These are phyloP conservation scores for Saccharomycopsis crataegensis DNA, from an alignment of 1,139 yeast species.

Conservation along the genomic window DNA sequence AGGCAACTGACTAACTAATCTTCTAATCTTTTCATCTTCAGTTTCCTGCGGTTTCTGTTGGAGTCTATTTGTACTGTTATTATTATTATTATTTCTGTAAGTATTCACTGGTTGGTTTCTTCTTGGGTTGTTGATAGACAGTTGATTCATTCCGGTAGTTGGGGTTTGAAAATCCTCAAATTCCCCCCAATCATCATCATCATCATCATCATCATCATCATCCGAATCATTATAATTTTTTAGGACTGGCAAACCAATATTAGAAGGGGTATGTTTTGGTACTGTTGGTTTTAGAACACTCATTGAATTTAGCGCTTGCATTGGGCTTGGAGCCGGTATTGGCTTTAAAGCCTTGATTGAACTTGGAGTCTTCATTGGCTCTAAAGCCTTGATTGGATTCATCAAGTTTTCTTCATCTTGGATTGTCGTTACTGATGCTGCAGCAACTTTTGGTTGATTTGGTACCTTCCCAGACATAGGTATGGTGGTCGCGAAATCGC, in stretches of 20 bases:
- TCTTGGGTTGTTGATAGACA: too few species aligned
- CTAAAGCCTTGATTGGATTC: too few species aligned
- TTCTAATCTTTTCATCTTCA: neutral
- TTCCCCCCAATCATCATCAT: slow-evolving; percentile 7
- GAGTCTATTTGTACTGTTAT: neutral
- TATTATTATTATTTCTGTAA: neutral
- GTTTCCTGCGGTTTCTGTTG: too few species aligned
- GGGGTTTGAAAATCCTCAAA: neutral
- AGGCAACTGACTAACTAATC: neutral
- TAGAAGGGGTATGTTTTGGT: too few species aligned
- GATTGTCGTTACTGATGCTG: neutral
- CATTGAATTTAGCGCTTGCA: too few species aligned
- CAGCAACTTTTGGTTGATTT: neutral
- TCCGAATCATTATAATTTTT: too few species aligned
- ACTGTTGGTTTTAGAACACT: too few species aligned
- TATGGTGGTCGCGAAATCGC: slow-evolving; percentile 8
- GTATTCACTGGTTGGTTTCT: neutral
- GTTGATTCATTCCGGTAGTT: too few species aligned
- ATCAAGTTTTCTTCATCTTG: neutral
- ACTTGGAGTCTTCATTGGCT: too few species aligned
- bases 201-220: slow-evolving; percentile 1
- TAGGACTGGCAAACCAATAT: neutral
- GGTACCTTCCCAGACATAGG: neutral
- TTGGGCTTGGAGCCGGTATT: too few species aligned
- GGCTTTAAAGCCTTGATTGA: too few species aligned